A percentile compares a stretch with the other conserved stretches of the same genome.
Conservation (phyloP, 257 asterid species). For the Marsdenia floribunda region DNA sequence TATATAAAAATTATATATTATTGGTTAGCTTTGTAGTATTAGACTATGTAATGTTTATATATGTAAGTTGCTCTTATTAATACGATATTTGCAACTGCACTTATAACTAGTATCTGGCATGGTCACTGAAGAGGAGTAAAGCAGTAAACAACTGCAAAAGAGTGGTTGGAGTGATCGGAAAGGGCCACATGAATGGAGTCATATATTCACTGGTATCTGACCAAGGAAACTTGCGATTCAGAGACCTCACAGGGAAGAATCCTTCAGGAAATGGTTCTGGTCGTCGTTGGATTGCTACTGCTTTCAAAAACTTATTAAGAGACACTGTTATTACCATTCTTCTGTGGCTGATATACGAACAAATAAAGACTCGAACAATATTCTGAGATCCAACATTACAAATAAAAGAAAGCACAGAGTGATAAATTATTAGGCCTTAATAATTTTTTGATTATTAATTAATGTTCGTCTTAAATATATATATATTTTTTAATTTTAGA, state of each 20-base stretch:
- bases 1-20: neutral
- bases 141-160: conserved; percentile 70
- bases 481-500: no score
- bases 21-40: neutral
- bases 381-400: neutral
- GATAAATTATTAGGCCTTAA: no score
- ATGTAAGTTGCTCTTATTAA: no score
- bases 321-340: conserved; percentile 61
- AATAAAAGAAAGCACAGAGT: no score
- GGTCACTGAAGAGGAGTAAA: conserved; percentile 97
- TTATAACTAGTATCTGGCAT: conserved; percentile 56
- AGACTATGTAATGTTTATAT: neutral
- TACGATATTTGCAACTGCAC: neutral
- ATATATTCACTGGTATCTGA: conserved; percentile 71
- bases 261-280: conserved; percentile 23
- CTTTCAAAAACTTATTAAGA: conserved; percentile 51
- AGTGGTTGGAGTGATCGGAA: conserved; percentile 87
- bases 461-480: no score
- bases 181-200: conserved; percentile 92
- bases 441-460: no score
- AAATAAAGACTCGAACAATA: conserved; percentile 29
- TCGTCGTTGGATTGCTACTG: conserved; percentile 39
- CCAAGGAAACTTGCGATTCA: conserved; percentile 71
- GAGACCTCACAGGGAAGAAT: conserved; percentile 63
- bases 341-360: conserved; percentile 68